A percentile compares a stretch with the other conserved stretches of the same genome.
Evolutionary conservation across 306 rosid species (phyloP).

Genomic region (Styphnolobium japonicum): DNA sequence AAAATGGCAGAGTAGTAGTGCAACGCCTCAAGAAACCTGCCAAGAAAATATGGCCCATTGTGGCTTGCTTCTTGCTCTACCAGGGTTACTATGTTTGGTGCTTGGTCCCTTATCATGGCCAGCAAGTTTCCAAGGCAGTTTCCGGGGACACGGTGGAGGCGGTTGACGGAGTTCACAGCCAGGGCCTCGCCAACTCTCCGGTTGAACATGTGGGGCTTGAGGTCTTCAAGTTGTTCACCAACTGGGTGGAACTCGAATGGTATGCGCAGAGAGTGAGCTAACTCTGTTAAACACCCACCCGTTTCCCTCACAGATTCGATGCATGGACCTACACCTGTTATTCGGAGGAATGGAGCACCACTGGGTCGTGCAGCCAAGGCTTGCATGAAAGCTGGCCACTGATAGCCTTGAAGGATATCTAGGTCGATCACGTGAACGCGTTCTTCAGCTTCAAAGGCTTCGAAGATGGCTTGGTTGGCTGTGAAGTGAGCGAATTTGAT

Average conservation of each 20-base stretch:
- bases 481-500: slow-evolving; percentile 90
- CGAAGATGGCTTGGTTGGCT: slow-evolving; percentile 88
- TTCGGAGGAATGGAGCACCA: slow-evolving; percentile 63
- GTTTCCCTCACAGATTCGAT: slow-evolving; percentile 59
- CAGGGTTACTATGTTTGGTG: slow-evolving; percentile 69
- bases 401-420: slow-evolving; percentile 86
- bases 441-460: slow-evolving; percentile 80
- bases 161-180: slow-evolving; percentile 74
- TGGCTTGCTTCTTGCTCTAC: slow-evolving; percentile 96
- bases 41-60: slow-evolving; percentile 78
- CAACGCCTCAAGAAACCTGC: slow-evolving; percentile 75
- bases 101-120: slow-evolving; percentile 78
- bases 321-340: slow-evolving; percentile 59
- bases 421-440: slow-evolving; percentile 87
- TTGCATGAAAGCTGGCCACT: slow-evolving; percentile 95
- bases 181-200: slow-evolving; percentile 79
- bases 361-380: slow-evolving; percentile 72
- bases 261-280: slow-evolving; percentile 78
- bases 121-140: slow-evolving; percentile 53
- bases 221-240: slow-evolving; percentile 67
- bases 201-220: slow-evolving; percentile 78
- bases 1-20: slow-evolving; percentile 86
- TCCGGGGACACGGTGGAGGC: slow-evolving; percentile 67
- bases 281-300: slow-evolving; percentile 60
- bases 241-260: slow-evolving; percentile 84